Conservation (phyloP, 2,329 filamentous ascomycete species). For the Fusarium acutatum region DNA sequence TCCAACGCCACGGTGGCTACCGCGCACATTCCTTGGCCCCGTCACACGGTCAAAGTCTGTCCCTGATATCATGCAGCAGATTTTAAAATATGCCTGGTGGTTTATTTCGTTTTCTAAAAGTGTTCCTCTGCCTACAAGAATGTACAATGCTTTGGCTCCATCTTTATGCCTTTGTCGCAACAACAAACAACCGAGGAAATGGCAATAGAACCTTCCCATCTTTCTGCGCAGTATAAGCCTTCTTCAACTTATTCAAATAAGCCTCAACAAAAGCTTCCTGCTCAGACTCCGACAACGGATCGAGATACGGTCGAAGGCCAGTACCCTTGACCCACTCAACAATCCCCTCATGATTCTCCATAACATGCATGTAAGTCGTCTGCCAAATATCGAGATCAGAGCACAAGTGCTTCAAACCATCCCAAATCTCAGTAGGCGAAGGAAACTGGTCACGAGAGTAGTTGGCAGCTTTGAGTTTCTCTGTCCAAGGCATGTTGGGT, state of each 20-base stretch:
- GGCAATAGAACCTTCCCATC: slow-evolving; percentile 64
- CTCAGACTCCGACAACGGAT: slow-evolving; percentile 53
- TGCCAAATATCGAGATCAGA: slow-evolving; percentile 61
- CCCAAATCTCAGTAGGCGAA: slow-evolving; percentile 55
- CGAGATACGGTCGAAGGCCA: slow-evolving; percentile 63
- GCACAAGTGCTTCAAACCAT: slow-evolving; percentile 55
- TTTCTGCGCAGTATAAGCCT: slow-evolving; percentile 52
- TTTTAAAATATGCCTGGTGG: accelerated
- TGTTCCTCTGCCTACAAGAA: not conserved
- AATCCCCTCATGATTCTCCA: slow-evolving; percentile 58
- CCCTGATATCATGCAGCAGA: accelerated
- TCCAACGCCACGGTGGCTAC: not conserved
- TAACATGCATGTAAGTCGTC: slow-evolving; percentile 61
- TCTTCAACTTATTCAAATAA: slow-evolving; percentile 56
- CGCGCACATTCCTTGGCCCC: accelerated
- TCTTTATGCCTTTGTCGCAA: slow-evolving; percentile 46
- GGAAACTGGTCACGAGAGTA: slow-evolving; percentile 60
- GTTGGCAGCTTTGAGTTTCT: slow-evolving; percentile 37
- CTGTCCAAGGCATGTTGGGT: slow-evolving; percentile 49
- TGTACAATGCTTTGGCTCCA: not conserved
- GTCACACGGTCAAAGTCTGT: not conserved
- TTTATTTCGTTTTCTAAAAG: not conserved
- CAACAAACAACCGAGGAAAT: slow-evolving; percentile 66
- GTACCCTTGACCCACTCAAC: slow-evolving; percentile 69
- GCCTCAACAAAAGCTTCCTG: slow-evolving; percentile 54